These are phyloP conservation scores for Nakazawaea ernobii DNA, from an alignment of 805 yeast genomes.

Conservation along the genomic window DNA sequence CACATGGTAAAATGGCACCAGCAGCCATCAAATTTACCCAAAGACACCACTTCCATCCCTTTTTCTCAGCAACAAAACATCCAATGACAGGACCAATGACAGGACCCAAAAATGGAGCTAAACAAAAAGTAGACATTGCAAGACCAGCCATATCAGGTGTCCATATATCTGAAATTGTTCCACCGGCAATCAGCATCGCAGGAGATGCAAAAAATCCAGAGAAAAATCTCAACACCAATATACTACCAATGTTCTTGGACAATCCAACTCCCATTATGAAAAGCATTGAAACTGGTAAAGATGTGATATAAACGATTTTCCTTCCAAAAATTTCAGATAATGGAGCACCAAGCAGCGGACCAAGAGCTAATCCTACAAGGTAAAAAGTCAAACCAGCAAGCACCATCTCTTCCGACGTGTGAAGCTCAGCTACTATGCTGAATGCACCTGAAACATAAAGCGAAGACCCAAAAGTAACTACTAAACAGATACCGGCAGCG, in stretches of 20 bases:
- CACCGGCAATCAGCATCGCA: conserved; percentile 80
- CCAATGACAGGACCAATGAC: conserved; percentile 73
- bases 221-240: conserved; percentile 67
- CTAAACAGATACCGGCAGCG: conserved; percentile 59
- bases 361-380: conserved; percentile 63
- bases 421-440: conserved; percentile 41
- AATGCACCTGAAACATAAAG: conserved; percentile 61
- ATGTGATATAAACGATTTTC: conserved; percentile 49
- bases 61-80: conserved; percentile 56
- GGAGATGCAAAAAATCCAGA: conserved; percentile 77
- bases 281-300: conserved; percentile 63
- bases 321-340: conserved; percentile 67
- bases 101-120: conserved; percentile 80
- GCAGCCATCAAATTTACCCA: conserved; percentile 71
- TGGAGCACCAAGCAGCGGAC: conserved; percentile 70
- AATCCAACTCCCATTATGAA: conserved; percentile 73
- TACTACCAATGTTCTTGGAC: conserved; percentile 51
- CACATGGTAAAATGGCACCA: conserved; percentile 45
- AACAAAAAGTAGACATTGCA: conserved; percentile 74
- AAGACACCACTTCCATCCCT: conserved; percentile 67
- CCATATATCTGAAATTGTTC: conserved; percentile 78
- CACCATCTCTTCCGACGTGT: conserved; percentile 54
- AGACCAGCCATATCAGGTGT: conserved; percentile 56
- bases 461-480: conserved; percentile 72
- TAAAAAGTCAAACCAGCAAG: conserved; percentile 67